A percentile compares a stretch with the other conserved stretches of the same genome.
Conservation (phyloP, 2,329 filamentous ascomycete genomes). For the Cercospora canescens region DNA sequence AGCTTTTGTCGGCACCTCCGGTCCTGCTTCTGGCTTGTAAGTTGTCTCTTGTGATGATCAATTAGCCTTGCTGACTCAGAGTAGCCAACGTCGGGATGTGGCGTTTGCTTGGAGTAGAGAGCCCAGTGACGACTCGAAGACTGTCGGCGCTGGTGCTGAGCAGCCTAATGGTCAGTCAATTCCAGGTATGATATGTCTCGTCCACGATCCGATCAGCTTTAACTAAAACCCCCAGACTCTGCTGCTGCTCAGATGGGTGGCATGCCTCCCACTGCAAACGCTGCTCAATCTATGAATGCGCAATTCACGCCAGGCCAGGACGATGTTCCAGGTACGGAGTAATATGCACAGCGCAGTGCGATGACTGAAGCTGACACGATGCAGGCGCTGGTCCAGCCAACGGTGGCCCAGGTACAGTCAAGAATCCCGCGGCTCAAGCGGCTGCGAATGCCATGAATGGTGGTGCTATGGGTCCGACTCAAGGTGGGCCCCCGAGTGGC, state of each 20-base stretch:
- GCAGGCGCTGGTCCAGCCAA: background rate
- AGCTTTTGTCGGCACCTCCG: no score
- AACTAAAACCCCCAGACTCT: background rate
- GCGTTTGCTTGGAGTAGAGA: background rate
- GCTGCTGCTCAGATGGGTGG: background rate
- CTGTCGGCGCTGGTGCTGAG: no score
- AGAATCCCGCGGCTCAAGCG: constrained; percentile 39
- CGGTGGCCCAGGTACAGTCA: background rate
- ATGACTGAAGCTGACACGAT: background rate
- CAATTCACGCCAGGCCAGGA: background rate
- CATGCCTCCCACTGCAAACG: background rate
- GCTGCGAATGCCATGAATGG: constrained; percentile 40
- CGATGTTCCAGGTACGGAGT: background rate
- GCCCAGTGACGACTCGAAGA: no score
- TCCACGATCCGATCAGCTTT: background rate
- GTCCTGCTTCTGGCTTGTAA: background rate
- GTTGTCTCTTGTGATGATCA: background rate
- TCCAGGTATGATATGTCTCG: background rate
- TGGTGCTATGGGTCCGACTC: background rate
- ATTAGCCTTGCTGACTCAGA: background rate
- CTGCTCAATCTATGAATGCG: background rate
- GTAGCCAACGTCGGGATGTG: background rate
- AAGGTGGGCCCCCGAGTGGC: background rate
- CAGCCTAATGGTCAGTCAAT: background rate
- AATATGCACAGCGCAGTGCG: background rate